Base-by-base conservation (phyloP, 495 filamentous ascomycete species). In the Talaromyces stipitatus region DNA sequence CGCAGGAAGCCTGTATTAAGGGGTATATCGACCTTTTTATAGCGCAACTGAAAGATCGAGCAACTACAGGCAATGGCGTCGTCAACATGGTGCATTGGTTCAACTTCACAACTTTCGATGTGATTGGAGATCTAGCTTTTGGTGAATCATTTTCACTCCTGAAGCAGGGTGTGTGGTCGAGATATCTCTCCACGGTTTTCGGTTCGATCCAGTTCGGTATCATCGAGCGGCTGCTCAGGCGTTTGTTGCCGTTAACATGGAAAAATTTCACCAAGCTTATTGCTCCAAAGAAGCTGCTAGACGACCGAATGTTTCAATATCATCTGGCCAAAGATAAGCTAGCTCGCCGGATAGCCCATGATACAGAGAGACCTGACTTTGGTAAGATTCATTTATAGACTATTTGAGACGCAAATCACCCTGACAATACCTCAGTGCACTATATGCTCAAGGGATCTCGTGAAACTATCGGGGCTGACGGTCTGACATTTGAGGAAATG, bases 61-160 rank as follows among this genome's bases (percentile, higher is more conserved):
- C 71, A 2, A 64, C 61, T 11, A 68, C 69, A 33, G 54, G 64
- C 32, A 58, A 48, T 3, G 36, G 27, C 6, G 55, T 64, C 3
- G 59, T 72, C 2, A 61, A 77, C 51, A 59, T 71, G 20, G 60
- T 53, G 0, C 45, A 63, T 9, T 75, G 69, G 70, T 69, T 67
- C 33, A 71, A 72, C 56, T 66, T 64, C 24, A 67, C 58, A 23
- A 59, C 60, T 9, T 69, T 76, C 47, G 73, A 76, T 54, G 60
- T 69, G 27, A 71, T 72, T 59, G 71, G 66, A 14, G 62, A 68
- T 16, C 57, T 75, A 6, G 66, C 63, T 16, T 72, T 73, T 57
- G 76, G 73, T 0, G 73, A 80, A 54, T 61, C 72, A 0, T 76
- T 82, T 54, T 63, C 71, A 28, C 76, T 71, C 55, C 68, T 82